phyloP scores from a whole-genome alignment of 768 basidiomycete genomes.

The Gloeostereum incarnatum region DNA sequence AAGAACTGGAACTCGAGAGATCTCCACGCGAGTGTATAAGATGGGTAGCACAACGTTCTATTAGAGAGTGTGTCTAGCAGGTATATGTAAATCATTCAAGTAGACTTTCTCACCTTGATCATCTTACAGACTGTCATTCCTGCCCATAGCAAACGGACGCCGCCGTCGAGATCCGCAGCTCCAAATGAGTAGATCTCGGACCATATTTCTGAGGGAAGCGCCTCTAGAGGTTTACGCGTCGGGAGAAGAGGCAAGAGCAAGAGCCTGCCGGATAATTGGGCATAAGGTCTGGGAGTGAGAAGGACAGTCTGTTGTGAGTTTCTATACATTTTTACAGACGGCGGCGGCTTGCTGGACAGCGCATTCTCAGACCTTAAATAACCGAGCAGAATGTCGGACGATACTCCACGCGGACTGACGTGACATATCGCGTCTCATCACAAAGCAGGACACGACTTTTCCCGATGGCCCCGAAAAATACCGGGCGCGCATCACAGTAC shows the following conservation, averaged over 20 bases:
- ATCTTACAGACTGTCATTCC: conserved; percentile 31
- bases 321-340: no score
- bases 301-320: no score
- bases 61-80: neutral
- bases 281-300: conserved; percentile 62
- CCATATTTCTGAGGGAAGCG: conserved; percentile 70
- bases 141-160: conserved; percentile 20
- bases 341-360: no score
- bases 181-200: conserved; percentile 39
- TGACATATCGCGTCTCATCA: neutral
- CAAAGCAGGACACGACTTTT: neutral
- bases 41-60: conserved; percentile 64
- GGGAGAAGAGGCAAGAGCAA: conserved; percentile 66
- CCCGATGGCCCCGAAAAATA: neutral
- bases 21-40: conserved; percentile 46
- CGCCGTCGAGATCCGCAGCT: conserved; percentile 16
- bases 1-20: conserved; percentile 34
- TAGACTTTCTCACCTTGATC: conserved; percentile 28
- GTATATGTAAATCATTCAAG: neutral
- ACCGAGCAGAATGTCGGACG: no score
- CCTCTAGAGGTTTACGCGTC: conserved; percentile 33
- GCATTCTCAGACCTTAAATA: no score
- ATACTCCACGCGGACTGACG: no score
- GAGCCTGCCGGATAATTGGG: conserved; percentile 45
- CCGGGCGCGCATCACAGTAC: no score